Base-by-base conservation (phyloP, 805 yeast species). In the Barnettozyma botsteinii region DNA sequence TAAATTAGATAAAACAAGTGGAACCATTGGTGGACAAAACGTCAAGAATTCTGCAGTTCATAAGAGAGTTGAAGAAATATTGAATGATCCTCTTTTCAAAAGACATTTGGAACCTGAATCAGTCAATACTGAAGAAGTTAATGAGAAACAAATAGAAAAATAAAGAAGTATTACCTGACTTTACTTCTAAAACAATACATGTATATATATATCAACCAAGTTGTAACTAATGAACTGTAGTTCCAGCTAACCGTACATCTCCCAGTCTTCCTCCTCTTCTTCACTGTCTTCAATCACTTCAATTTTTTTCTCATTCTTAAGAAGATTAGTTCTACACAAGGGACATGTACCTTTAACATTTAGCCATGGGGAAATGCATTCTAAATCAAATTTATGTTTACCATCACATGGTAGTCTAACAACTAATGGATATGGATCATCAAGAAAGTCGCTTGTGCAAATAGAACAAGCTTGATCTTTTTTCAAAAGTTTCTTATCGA, bases 301-400 rank as follows among this genome's bases (percentile, higher is more conserved):
- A 2, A 51, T 58, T 11, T 51, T 64, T 57, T 50, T 61, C 58
- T 64, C 74, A 65, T 64, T 74, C 37, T 69, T 73, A 17, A 74
- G 57, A 20, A 89, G 75, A 53, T 87, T 81, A 45, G 73, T 77
- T 48, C 98, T 69, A 56, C 97, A 91, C 52, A 91, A 60, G 0
- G 98, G 98, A 55, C 98, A 89, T 0, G 86, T 81, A 2, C 73
- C 65, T 50, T 82, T 77, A 37, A 78, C 66, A 47, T 77, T 75
- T 38, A 91, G 67, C 98, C 98, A 89, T 0, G 95, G 93, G 0
- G 83, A 81, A 28, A 91, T 79, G 58, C 97, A 89, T 50, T 91
- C 97, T 48, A 88, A 66, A 57, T 89, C 98, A 60, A 85, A 89
- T 31, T 71, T 71, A 59, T 89, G 98, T 29, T 70, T 67, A 3